Base-by-base conservation (phyloP, 2,329 filamentous ascomycete species). In the Gyromitra esculenta region DNA sequence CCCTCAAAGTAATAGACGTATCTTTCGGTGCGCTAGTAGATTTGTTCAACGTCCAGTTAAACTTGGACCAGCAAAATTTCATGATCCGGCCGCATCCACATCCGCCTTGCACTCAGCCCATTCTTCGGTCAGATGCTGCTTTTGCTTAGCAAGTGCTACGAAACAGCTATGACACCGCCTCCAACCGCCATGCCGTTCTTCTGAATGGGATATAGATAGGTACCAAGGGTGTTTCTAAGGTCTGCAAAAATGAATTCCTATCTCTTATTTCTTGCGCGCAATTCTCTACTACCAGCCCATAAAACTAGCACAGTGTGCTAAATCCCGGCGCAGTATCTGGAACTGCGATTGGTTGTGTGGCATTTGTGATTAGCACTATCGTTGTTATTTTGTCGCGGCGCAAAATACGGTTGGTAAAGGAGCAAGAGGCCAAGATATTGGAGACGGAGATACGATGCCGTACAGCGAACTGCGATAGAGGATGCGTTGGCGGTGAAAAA, bases 241-340 rank as follows among this genome's bases (percentile, higher is more conserved):
- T 13, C n/a, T 8, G 25, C 8, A 21, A 18, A n/a, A 52, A 52
- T 52, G 48, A n/a, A 15, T 59, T 7, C 31, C 15, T 39, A 59
- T 67, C 11, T 11, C 6, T n/a, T 15, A 7, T 31, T 2, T 25
- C 43, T 11, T 5, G 21, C 37, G 43, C n/a, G 41, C 6, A 54
- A 25, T 39, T 45, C 2, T 52, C 25, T 45, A 41, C 7, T 35
- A 3, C 5, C 59, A 18, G 48, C n/a, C 21, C 21, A 25, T 48
- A 59, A 18, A 50, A 5, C 31, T 39, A 60, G 1, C 13, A 5
- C n/a, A 52, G 39, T 37, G 62, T 43, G 37, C 2, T 37, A 48
- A 62, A 21, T 9, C 37, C 73, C 0, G 73, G 62, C 2, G 54
- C 18, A 37, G 73, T 76, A 31, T 45, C 45, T 3, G 62, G 68